phyloP scores from a whole-genome alignment of 495 filamentous ascomycete genomes.

The Poronia punctata region DNA sequence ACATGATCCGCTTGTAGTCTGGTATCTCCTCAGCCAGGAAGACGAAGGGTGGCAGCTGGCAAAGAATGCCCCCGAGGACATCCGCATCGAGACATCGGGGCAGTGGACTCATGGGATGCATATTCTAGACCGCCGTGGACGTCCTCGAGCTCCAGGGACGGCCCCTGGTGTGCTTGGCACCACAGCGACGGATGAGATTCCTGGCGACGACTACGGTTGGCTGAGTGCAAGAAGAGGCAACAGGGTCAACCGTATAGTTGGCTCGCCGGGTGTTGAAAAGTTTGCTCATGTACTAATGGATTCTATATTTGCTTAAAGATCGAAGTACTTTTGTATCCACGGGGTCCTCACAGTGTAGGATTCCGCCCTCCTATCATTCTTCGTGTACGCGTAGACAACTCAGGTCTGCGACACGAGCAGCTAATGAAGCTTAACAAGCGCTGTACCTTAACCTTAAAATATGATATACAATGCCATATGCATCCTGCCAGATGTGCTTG shows the following conservation, averaged over 20 bases:
- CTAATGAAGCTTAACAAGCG: too few relatives aligned
- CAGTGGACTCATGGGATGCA: conserved; percentile 96
- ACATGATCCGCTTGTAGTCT: conserved; percentile 85
- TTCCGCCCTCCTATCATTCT: too few relatives aligned
- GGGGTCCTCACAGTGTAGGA: too few relatives aligned
- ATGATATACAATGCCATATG: too few relatives aligned
- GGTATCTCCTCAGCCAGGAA: conserved; percentile 66
- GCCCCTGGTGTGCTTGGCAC: neutral
- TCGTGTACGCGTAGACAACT: too few relatives aligned
- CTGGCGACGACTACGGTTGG: conserved; percentile 62
- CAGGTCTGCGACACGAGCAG: too few relatives aligned
- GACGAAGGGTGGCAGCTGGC: conserved; percentile 42
- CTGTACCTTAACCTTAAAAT: too few relatives aligned
- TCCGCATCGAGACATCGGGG: conserved; percentile 77
- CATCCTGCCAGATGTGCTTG: too few relatives aligned
- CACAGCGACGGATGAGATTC: neutral
- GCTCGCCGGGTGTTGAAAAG: conserved; percentile 40
- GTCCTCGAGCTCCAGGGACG: neutral
- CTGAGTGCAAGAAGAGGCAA: conserved; percentile 60
- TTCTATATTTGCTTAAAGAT: conserved; percentile 30
- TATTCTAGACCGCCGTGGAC: conserved; percentile 57
- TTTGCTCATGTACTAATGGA: conserved; percentile 38
- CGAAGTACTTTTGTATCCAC: too few relatives aligned
- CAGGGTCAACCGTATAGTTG: conserved; percentile 58
- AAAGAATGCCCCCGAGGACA: conserved; percentile 52